These are phyloP conservation scores for Cokeromyces recurvatus DNA, from an alignment of 371 early-diverging fungal species.

Conservation along the genomic window DNA sequence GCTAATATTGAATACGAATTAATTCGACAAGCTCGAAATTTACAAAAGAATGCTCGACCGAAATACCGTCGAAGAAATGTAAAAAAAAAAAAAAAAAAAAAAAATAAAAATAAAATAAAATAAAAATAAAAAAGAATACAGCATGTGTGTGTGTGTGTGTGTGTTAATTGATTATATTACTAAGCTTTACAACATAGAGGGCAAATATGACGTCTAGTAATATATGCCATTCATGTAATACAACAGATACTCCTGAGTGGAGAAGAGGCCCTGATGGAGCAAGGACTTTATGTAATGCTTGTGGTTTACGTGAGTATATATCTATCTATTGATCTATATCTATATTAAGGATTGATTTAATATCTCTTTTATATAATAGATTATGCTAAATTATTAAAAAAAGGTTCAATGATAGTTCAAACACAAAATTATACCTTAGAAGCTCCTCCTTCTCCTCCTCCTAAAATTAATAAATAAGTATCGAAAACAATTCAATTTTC, in stretches of 20 bases:
- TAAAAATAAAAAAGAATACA: background rate
- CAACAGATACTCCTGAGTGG: conserved; percentile 67
- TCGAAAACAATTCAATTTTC: too few species aligned
- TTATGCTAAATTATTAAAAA: conserved; percentile 20
- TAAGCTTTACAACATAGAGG: conserved; percentile 15
- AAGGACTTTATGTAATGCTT: conserved; percentile 65
- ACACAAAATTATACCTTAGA: conserved; percentile 16
- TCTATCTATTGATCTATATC: background rate
- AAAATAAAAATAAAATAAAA: background rate
- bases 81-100: background rate
- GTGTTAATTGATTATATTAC: background rate
- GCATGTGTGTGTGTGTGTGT: too few species aligned
- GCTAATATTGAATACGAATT: conserved; percentile 21
- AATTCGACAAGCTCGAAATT: conserved; percentile 34
- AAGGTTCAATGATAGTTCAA: conserved; percentile 26
- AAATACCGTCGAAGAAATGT: conserved; percentile 32
- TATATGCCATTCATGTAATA: conserved; percentile 56
- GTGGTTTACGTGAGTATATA: conserved; percentile 54
- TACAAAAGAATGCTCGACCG: conserved; percentile 20
- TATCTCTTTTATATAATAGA: conserved; percentile 5
- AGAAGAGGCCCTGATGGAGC: conserved; percentile 69
- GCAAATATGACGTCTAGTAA: conserved; percentile 33
- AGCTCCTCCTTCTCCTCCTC: background rate
- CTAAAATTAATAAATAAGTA: too few species aligned
- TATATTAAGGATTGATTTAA: too few species aligned